Evolutionary conservation across 1,139 yeast species (phyloP).

Genomic region (Suhomyces choctaworum): DNA sequence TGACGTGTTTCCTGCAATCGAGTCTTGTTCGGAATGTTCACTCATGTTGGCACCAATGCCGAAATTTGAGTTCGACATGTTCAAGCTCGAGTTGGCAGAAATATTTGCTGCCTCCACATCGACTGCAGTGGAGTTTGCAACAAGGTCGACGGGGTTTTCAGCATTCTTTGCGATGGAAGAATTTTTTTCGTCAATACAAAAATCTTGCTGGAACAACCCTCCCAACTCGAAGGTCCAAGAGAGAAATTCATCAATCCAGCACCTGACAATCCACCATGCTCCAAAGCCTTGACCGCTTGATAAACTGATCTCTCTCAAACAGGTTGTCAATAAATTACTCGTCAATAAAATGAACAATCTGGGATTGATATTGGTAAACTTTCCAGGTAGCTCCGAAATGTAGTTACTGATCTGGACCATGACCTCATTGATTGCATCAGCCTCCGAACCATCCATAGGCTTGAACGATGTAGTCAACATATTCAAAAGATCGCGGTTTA

Average conservation of each 20-base stretch:
- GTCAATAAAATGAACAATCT: slow-evolving; percentile 56
- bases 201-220: slow-evolving; percentile 52
- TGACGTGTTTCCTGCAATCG: slow-evolving; percentile 10
- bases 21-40: slow-evolving; percentile 8
- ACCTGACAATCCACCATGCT: slow-evolving; percentile 76
- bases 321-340: slow-evolving; percentile 59
- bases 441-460: slow-evolving; percentile 1
- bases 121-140: not conserved
- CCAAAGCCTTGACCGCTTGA: slow-evolving; percentile 65
- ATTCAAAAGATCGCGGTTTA: slow-evolving; percentile 45
- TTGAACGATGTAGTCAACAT: slow-evolving; percentile 25
- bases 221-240: slow-evolving; percentile 71
- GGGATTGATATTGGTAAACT: slow-evolving; percentile 51
- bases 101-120: slow-evolving; percentile 10
- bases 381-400: slow-evolving; percentile 45
- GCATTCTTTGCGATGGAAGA: slow-evolving; percentile 1
- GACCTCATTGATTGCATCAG: slow-evolving; percentile 14
- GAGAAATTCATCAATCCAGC: slow-evolving; percentile 78
- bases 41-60: slow-evolving; percentile 2
- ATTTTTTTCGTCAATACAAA: no score
- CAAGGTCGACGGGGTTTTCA: not conserved
- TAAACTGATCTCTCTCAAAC: slow-evolving; percentile 63
- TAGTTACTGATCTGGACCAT: slow-evolving; percentile 25
- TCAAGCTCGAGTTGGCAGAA: slow-evolving; percentile 8
- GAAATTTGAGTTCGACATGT: slow-evolving; percentile 8